Conservation (phyloP, 768 basidiomycete species). For the Tricholoma terreum region DNA sequence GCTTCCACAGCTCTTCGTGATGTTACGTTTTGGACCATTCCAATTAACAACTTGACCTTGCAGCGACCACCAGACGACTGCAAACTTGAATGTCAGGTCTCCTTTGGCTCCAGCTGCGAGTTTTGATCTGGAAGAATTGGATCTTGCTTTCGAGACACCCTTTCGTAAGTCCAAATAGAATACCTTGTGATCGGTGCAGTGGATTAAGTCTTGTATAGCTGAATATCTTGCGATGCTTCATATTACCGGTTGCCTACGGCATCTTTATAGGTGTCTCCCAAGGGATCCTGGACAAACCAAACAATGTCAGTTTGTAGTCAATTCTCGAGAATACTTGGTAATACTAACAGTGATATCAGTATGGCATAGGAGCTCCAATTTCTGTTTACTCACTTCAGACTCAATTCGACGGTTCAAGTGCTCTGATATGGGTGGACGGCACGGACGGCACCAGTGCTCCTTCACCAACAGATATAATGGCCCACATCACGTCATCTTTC, state of each 20-base stretch:
- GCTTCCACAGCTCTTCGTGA: neutral
- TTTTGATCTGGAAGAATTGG: slow-evolving; percentile 72
- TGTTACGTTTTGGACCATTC: neutral
- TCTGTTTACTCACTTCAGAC: slow-evolving; percentile 45
- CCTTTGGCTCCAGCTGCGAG: slow-evolving; percentile 60
- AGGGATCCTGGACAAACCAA: slow-evolving; percentile 53
- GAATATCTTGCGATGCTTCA: slow-evolving; percentile 58
- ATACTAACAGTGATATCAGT: slow-evolving; percentile 33
- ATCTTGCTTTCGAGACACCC: slow-evolving; percentile 66
- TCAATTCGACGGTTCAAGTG: slow-evolving; percentile 50
- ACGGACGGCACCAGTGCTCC: slow-evolving; percentile 56
- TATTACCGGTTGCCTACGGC: slow-evolving; percentile 64
- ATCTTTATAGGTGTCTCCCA: slow-evolving; percentile 66
- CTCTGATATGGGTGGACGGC: slow-evolving; percentile 66
- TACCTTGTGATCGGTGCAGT: neutral
- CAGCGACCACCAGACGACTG: neutral
- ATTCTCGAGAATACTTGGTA: neutral
- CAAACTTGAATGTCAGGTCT: slow-evolving; percentile 34
- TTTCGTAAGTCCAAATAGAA: slow-evolving; percentile 41
- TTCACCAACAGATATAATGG: slow-evolving; percentile 58
- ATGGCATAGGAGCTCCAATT: slow-evolving; percentile 57
- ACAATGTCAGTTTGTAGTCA: slow-evolving; percentile 47
- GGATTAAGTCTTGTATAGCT: slow-evolving; percentile 33
- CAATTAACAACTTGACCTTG: neutral
- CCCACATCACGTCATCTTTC: slow-evolving; percentile 53